Conservation (phyloP, 225 moss, liverwort and hornwort species). For the Anthoceros angustus region DNA sequence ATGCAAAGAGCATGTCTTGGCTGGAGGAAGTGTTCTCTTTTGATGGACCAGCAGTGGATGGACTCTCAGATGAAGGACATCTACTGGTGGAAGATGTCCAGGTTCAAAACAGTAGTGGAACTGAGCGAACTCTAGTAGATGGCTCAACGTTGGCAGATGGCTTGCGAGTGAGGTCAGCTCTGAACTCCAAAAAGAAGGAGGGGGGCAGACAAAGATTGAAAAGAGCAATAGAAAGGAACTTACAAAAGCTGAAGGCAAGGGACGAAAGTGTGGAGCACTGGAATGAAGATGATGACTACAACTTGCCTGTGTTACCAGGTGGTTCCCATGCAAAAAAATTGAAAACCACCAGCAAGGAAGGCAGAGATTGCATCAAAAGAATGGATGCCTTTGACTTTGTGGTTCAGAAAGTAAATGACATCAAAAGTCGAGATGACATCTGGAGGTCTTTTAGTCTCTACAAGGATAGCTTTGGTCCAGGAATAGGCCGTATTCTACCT, state of each 20-base stretch:
- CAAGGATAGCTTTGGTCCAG: constrained; percentile 44
- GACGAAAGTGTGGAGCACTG: constrained; percentile 35
- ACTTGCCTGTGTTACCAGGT: constrained; percentile 9
- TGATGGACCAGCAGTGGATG: constrained; percentile 29
- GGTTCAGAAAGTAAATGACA: constrained; percentile 52
- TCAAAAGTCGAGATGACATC: constrained; percentile 51
- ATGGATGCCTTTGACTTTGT: constrained; percentile 61
- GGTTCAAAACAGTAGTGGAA: constrained; percentile 9
- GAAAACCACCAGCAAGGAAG: constrained; percentile 58
- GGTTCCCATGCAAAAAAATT: constrained; percentile 55
- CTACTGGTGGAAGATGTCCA: constrained; percentile 29
- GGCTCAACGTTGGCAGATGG: constrained; percentile 47
- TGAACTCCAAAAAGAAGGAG: constrained; percentile 44
- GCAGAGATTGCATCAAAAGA: constrained; percentile 51
- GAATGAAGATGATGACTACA: constrained; percentile 45
- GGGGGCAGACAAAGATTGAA: constrained; percentile 43
- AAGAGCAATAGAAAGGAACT: constrained; percentile 38
- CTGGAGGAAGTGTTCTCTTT: constrained; percentile 73
- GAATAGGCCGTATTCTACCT: constrained; percentile 59
- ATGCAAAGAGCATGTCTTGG: constrained; percentile 51
- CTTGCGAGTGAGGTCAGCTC: constrained; percentile 38
- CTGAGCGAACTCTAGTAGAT: constrained; percentile 17
- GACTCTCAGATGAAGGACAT: constrained; percentile 39
- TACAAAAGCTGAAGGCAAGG: constrained; percentile 39
- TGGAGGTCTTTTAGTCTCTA: constrained; percentile 63